Conservation (phyloP, 2,329 filamentous ascomycete genomes). For the Pseudomassariella vexata region DNA sequence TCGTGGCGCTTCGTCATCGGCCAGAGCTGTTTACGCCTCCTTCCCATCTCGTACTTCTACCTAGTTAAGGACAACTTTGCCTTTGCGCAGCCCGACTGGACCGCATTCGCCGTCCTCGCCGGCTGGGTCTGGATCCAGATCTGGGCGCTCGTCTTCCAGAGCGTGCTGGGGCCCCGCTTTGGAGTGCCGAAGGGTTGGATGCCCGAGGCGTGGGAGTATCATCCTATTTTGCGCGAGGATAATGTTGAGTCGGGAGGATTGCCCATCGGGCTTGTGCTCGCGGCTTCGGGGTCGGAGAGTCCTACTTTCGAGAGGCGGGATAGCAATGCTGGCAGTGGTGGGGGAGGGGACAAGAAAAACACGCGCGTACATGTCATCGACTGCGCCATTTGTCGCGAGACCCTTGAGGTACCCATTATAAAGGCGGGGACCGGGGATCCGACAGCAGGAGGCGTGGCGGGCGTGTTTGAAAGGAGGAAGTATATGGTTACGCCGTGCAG, state of each 20-base stretch:
- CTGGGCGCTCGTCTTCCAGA: constrained; percentile 71
- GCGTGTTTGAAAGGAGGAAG: constrained; percentile 69
- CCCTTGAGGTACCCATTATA: constrained; percentile 82
- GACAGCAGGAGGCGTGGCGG: constrained; percentile 46
- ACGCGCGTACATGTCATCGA: constrained; percentile 59
- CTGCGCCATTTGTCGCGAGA: constrained; percentile 91
- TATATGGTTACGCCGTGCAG: constrained; percentile 98
- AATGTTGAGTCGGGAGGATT: constrained; percentile 72
- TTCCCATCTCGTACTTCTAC: constrained; percentile 85
- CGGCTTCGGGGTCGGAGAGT: constrained; percentile 22
- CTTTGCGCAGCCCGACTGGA: constrained; percentile 64
- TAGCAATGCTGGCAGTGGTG: constrained; percentile 18
- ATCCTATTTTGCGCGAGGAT: constrained; percentile 80
- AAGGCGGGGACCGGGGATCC: constrained; percentile 48
- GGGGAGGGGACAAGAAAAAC: constrained; percentile 17
- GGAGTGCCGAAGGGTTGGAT: constrained; percentile 66
- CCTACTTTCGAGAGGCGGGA: constrained; percentile 25
- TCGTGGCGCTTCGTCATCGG: constrained; percentile 86
- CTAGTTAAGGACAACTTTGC: constrained; percentile 72
- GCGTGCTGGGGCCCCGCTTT: constrained; percentile 82
- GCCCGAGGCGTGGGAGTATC: constrained; percentile 87
- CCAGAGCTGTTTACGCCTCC: constrained; percentile 70
- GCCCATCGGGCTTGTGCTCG: constrained; percentile 71
- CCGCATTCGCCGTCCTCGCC: constrained; percentile 57
- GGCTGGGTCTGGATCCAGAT: constrained; percentile 88